Conservation (phyloP, 208 protist species). For the Trypanosoma melophagium region DNA sequence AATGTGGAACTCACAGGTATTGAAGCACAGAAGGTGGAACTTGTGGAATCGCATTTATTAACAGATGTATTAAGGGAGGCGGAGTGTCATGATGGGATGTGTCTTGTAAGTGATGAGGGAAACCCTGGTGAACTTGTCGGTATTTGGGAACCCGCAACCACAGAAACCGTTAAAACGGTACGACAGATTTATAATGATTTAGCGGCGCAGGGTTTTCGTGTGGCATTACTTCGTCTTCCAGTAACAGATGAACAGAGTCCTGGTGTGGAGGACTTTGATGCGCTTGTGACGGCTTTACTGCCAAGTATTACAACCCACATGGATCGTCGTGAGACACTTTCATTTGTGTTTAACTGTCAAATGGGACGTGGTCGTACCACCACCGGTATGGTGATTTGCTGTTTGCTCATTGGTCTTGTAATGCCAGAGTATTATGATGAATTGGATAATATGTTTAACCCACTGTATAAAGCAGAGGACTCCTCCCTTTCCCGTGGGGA, state of each 20-base stretch:
- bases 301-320: constrained; percentile 72
- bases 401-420: constrained; percentile 78
- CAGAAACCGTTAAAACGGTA: constrained; percentile 78
- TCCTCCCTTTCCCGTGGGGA: constrained; percentile 62
- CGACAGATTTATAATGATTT: constrained; percentile 81
- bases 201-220: constrained; percentile 49
- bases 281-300: constrained; percentile 60
- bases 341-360: constrained; percentile 91
- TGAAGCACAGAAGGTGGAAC: constrained; percentile 80
- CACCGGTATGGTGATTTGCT: constrained; percentile 89
- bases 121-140: constrained; percentile 87
- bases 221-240: constrained; percentile 66
- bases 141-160: constrained; percentile 62
- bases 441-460: constrained; percentile 66
- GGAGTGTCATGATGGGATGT: constrained; percentile 68
- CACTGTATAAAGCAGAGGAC: constrained; percentile 53
- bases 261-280: constrained; percentile 72
- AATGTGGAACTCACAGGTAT: constrained; percentile 90
- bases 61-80: constrained; percentile 80
- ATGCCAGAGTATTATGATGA: constrained; percentile 87
- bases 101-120: constrained; percentile 87
- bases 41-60: constrained; percentile 71
- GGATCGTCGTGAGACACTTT: constrained; percentile 72
- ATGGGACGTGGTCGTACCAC: constrained; percentile 90
- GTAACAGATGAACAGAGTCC: constrained; percentile 90